Evolutionary conservation across 441 rosid genomes (phyloP), one percentile per base, ranked within the genome.

Genomic region (Gossypium gossypioides): DNA sequence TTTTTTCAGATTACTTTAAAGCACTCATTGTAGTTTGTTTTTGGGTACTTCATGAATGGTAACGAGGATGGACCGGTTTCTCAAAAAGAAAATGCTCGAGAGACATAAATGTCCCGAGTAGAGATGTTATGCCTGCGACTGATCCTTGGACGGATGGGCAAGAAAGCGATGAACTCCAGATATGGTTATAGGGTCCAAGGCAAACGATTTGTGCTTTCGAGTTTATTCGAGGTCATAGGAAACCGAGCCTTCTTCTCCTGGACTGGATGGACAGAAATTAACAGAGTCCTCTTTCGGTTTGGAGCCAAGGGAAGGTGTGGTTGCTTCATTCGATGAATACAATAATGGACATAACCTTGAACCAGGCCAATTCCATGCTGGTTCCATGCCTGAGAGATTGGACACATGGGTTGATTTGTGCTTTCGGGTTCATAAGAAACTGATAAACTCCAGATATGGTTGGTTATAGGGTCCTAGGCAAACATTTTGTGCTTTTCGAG

Each of bases 71-170:
- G 15, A 32, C 77, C 78, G 10, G 18, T 50, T 69, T 75, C 81
- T 24, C 50, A 42, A 3, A 27, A 64, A 71, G 74, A 84, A 69
- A 79, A 82, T 73, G 70, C 74, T 80, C 1, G 88, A 81, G 72
- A 70, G 16, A 55, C 73, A 62, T 73, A 75, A 25, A 51, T 37
- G 51, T 42, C 22, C 24, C 60, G 34, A 73, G 42, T 67, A 79
- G 80, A 79, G 96, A 86, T 78, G 77, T 73, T 34, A 62, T 54
- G 6, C 86, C 87, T 19, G 79, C 77, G 50, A 79, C 78, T 84
- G 91, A 87, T 68, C 86, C 87, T 56, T 94, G 99, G 97, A 86
- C 74, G 15, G 94, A 91, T 73, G 99, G 97, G 75, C 88, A 89
- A 60, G 73, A 85, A 80, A 71, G 74, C 83, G 32, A 1, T 27